Evolutionary conservation across 2,329 filamentous ascomycete genomes (phyloP), one percentile per base, ranked within the genome.

Genomic region (Ophiocordyceps polyrhachis-furcata): DNA sequence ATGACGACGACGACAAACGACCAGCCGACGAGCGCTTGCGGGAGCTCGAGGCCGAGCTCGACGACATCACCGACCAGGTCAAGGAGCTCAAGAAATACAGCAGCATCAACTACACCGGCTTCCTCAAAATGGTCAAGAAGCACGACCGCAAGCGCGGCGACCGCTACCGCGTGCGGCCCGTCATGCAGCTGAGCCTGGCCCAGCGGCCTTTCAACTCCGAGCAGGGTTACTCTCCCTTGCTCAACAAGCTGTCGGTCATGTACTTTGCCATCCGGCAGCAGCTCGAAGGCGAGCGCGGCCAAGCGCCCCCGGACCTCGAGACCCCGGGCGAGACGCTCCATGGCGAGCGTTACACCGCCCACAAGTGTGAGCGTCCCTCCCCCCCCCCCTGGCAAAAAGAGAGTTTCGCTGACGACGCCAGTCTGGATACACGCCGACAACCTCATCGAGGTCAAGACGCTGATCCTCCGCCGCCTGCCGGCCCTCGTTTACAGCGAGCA

Each of bases 61-160:
- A 96, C 61, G 65, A 66, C 45, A 91, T 96, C 62, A 91, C 84
- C 31, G 84, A 85, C 59, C 86, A 95, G 63, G 80, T 93, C 56
- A 89, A 82, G 60, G 84, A 93, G 68, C 73, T 98, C 53, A 91
- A 94, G 65, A 91, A 85, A 62, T 98, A 91, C 66, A 91, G 86
- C 62, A 83, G 81, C 51, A 81, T 95, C 67, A 98, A 98, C 67
- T 98, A 95, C 63, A 94, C 91, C 6, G 91, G 87, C 42, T 94
- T 96, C 64, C 74, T 95, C 58, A 98, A 98, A 71, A 93, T 93
- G 42, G 87, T 87, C 46, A 98, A 98, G 77, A 98, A 98, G 67
- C 91, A 98, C 64, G 91, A 98, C 64, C 83, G 91, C 52, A 93
- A 89, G 66, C 76, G 89, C 52, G 88, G 88, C 46, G 73, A 79